Percentiles rank a stretch among this genome's conserved stretches.
Conservation (phyloP, 495 filamentous ascomycete species). For the Hyaloscypha hepaticicola region DNA sequence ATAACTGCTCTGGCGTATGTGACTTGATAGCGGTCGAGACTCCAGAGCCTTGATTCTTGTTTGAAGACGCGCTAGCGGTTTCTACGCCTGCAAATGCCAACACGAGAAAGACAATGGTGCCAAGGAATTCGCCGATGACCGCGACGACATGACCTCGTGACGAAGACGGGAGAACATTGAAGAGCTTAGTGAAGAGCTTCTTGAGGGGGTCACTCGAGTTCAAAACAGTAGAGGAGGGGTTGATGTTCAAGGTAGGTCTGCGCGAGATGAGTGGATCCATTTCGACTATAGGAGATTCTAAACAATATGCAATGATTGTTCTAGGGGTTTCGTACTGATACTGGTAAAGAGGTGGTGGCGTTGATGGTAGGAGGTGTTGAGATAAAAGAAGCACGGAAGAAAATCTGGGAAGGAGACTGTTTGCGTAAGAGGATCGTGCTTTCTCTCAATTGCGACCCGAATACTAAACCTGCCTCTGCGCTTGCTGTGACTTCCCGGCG, state of each 20-base stretch:
- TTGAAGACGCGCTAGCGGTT: conserved; percentile 44
- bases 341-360: neutral
- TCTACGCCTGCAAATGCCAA: conserved; percentile 40
- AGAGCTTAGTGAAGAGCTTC: conserved; percentile 12
- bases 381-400: neutral
- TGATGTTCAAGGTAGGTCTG: conserved; percentile 22
- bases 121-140: conserved; percentile 26
- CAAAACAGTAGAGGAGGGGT: conserved; percentile 11
- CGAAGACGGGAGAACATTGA: conserved; percentile 11
- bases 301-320: neutral
- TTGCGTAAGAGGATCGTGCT: neutral
- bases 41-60: conserved; percentile 15
- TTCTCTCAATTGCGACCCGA: neutral
- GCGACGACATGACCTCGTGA: conserved; percentile 26
- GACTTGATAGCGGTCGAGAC: conserved; percentile 13
- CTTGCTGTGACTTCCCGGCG: too few relatives aligned
- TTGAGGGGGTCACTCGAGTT: conserved; percentile 20
- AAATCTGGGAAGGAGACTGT: neutral
- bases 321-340: neutral
- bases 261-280: conserved; percentile 3
- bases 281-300: neutral
- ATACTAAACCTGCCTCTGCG: too few relatives aligned
- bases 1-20: conserved; percentile 37
- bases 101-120: conserved; percentile 22
- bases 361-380: neutral